Conservation (phyloP, 2,329 filamentous ascomycete species). For the Tothia fuscella region DNA sequence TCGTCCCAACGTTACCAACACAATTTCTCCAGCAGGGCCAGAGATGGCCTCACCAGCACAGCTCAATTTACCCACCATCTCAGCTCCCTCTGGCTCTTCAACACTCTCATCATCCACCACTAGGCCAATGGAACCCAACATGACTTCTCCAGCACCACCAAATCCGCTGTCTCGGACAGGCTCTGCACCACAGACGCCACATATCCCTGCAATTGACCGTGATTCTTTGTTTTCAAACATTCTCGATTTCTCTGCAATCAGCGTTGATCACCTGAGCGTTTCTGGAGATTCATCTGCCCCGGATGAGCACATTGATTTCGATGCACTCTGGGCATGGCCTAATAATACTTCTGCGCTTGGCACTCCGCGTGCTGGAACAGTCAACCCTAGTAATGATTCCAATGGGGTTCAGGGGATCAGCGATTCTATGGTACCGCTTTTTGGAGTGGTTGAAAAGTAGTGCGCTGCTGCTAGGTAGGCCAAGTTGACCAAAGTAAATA, state of each 20-base stretch:
- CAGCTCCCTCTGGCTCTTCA: conserved; percentile 83
- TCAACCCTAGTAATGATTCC: background rate
- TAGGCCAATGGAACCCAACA: conserved; percentile 2
- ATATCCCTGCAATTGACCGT: background rate
- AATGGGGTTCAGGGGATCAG: conserved; percentile 19
- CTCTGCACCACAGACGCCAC: conserved; percentile 3
- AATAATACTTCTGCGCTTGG: conserved; percentile 5
- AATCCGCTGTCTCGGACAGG: background rate
- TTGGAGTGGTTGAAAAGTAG: no score
- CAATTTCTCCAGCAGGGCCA: background rate
- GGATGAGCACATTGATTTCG: conserved; percentile 31
- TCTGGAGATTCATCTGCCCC: conserved; percentile 20
- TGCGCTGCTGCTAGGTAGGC: no score
- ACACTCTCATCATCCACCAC: conserved; percentile 69
- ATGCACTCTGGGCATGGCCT: conserved; percentile 30
- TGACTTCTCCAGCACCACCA: conserved; percentile 4
- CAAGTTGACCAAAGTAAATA: no score
- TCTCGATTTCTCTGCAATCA: conserved; percentile 26
- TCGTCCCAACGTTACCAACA: background rate
- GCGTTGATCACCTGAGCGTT: conserved; percentile 16
- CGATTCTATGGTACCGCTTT: conserved; percentile 23
- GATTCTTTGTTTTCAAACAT: conserved; percentile 15
- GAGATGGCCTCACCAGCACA: background rate
- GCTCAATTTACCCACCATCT: background rate
- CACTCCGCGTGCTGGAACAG: background rate